Base-by-base conservation (phyloP, 2,329 filamentous ascomycete species). In the Gliomastix tumulicola region DNA sequence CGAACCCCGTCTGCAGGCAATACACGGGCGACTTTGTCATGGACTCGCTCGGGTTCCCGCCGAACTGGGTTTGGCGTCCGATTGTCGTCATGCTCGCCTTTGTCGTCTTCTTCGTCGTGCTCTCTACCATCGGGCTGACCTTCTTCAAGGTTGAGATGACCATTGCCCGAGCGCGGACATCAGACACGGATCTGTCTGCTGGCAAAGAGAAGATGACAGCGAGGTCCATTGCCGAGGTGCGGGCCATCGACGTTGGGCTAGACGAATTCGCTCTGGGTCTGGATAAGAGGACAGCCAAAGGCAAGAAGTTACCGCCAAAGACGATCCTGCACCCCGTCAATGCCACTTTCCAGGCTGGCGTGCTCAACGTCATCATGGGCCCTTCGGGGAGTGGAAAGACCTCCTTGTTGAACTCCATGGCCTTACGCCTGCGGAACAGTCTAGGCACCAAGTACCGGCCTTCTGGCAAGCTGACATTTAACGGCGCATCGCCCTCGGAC, bases 301-400 rank as follows among this genome's bases (percentile, higher is more conserved):
- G 74, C 8, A 70, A 67, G 47, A 76, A 63, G 40, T 42, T 71
- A 2, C 69, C 71, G 0, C 63, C 58, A 2, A 77, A 75, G 50
- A 68, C 59, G 0, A 88, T 89, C 10, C 60, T 89, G 12, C 71
- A 80, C 37, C 80, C 82, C 0, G 68, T 88, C 11, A 79, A 70
- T 2, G 66, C 82, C 0, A 76, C 72, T 0, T 88, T 89, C 45
- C 68, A 76, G 32, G 74, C 84, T 0, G 82, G 83, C 1, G 65
- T 73, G 12, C 53, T 89, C 12, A 88, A 88, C 43, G 71, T 88
- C 18, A 84, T 89, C 44, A 88, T 88, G 83, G 84, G 84, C 0
- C 84, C 84, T 0, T 87, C 82, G 0, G 84, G 84, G 0, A 82
- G 77, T 32, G 84, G 84, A 2, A 89, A 89, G 55, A 88, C 83